Conservation (phyloP, 345 rosid genomes). For the Boechera divaricarpa region DNA sequence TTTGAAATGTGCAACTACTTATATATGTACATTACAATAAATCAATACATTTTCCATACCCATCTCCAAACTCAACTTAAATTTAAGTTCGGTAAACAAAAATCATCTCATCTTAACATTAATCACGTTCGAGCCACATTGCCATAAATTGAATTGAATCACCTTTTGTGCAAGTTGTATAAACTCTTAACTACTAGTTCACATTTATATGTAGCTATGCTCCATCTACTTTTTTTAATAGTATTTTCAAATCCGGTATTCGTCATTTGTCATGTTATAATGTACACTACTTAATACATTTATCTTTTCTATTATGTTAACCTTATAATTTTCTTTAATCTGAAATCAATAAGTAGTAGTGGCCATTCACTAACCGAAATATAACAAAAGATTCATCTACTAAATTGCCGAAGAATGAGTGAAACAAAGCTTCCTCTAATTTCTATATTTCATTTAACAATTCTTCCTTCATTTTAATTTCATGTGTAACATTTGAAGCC, state of each 20-base stretch:
- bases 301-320: too few species aligned
- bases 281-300: background rate
- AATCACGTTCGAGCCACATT: conserved; percentile 5
- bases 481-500: too few species aligned
- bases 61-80: background rate
- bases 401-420: too few species aligned
- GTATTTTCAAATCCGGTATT: background rate
- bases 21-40: background rate
- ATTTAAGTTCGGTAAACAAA: background rate
- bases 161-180: conserved; percentile 7
- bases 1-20: too few species aligned
- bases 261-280: background rate
- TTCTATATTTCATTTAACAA: too few species aligned
- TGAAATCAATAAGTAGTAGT: background rate
- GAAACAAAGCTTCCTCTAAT: too few species aligned
- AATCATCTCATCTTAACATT: background rate
- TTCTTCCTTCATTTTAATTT: too few species aligned
- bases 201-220: background rate
- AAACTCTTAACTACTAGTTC: background rate
- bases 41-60: background rate
- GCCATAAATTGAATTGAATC: background rate
- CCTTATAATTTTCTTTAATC: too few species aligned
- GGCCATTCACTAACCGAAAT: too few species aligned
- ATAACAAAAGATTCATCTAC: too few species aligned
- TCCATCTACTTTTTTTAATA: background rate